Conservation (phyloP, 148 eudicot species). For the Rhododendron griersonianum region DNA sequence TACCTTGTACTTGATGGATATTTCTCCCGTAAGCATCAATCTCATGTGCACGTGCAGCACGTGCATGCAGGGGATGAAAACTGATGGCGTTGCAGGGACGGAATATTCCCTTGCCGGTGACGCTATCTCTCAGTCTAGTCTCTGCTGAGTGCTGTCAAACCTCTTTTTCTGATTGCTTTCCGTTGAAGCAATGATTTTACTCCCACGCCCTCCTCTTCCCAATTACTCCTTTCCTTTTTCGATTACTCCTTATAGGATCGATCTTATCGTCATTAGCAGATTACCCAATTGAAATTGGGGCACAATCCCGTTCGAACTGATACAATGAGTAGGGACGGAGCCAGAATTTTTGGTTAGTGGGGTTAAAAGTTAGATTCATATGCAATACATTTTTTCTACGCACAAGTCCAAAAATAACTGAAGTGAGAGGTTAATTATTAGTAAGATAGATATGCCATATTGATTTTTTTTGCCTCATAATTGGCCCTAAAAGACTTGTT, state of each 20-base stretch:
- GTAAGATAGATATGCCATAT: no score
- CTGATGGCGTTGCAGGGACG: constrained; percentile 2
- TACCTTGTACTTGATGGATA: not conserved
- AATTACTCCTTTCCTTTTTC: no score
- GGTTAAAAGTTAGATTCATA: no score
- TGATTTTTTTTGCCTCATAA: no score
- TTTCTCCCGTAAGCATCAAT: not conserved
- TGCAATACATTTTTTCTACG: no score
- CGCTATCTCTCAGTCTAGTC: not conserved
- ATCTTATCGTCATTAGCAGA: no score
- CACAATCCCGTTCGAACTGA: not conserved
- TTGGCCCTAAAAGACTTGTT: no score
- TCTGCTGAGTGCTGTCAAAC: not conserved
- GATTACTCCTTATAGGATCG: no score
- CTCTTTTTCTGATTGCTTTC: not conserved
- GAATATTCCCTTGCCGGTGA: constrained; percentile 5
- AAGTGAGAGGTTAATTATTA: no score
- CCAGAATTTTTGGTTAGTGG: no score
- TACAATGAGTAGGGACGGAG: not conserved
- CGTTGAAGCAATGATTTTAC: not conserved
- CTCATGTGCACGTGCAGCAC: constrained; percentile 6
- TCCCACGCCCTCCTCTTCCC: not conserved
- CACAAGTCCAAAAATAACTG: no score
- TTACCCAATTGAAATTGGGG: not conserved
- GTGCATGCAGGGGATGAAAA: not conserved